These are phyloP conservation scores for Daedalea quercina DNA, from an alignment of 768 basidiomycete genomes.

Conservation along the genomic window DNA sequence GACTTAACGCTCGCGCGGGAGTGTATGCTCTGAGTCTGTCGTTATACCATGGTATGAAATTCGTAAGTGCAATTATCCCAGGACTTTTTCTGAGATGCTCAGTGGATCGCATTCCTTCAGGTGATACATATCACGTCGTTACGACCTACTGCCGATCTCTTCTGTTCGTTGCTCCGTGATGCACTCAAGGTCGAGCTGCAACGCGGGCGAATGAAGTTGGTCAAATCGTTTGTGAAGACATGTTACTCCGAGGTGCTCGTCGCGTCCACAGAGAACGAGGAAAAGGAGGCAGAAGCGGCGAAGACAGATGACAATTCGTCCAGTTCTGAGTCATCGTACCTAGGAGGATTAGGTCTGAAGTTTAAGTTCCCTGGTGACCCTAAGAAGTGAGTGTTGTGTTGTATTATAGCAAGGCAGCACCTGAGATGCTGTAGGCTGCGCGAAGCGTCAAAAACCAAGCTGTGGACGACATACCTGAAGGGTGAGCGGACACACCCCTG, in stretches of 20 bases:
- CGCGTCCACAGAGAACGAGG: slow-evolving; percentile 44
- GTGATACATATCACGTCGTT: slow-evolving; percentile 92
- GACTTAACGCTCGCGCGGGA: slow-evolving; percentile 88
- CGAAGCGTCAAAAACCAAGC: slow-evolving; percentile 90
- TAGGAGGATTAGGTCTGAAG: slow-evolving; percentile 71
- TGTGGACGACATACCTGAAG: slow-evolving; percentile 86
- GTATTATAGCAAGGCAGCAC: neutral
- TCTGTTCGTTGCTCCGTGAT: slow-evolving; percentile 84
- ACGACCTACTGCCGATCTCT: slow-evolving; percentile 87
- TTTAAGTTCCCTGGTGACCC: slow-evolving; percentile 93
- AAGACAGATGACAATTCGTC: slow-evolving; percentile 39
- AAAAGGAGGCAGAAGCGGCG: slow-evolving; percentile 51
- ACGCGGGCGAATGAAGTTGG: slow-evolving; percentile 86
- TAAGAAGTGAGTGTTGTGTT: slow-evolving; percentile 57
- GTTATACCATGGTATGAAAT: slow-evolving; percentile 93
- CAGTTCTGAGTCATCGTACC: slow-evolving; percentile 49
- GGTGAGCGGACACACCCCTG: slow-evolving; percentile 37
- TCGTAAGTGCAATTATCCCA: slow-evolving; percentile 40
- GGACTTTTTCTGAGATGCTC: neutral
- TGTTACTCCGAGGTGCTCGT: slow-evolving; percentile 93
- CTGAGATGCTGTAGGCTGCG: slow-evolving; percentile 47
- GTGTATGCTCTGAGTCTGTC: slow-evolving; percentile 92
- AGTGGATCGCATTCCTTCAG: slow-evolving; percentile 26
- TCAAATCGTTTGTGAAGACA: slow-evolving; percentile 86
- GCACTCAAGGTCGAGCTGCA: slow-evolving; percentile 86